Conservation (phyloP, 2,329 filamentous ascomycete genomes). For the Epichloe hybrida region DNA sequence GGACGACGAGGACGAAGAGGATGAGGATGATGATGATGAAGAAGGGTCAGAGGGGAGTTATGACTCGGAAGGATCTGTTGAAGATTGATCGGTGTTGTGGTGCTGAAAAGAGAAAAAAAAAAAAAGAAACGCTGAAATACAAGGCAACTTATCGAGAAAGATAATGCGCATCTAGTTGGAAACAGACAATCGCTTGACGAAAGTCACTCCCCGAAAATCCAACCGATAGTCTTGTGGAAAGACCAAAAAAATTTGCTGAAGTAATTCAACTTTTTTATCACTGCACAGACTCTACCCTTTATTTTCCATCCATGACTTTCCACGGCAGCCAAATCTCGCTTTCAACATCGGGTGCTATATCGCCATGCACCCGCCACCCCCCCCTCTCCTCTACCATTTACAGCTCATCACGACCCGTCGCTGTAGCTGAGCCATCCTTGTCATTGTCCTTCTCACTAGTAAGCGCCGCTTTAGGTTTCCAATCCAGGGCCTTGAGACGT, state of each 20-base stretch:
- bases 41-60: constrained; percentile 4
- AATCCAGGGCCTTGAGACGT: constrained; percentile 79
- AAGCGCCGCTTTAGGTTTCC: constrained; percentile 50
- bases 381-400: constrained; percentile 17
- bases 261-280: not conserved
- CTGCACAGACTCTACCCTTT: not conserved
- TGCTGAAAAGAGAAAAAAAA: not conserved
- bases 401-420: constrained; percentile 61
- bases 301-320: not conserved
- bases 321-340: not conserved
- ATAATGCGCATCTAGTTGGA: not conserved
- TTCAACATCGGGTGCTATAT: not conserved
- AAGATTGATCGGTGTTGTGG: not conserved
- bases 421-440: constrained; percentile 42
- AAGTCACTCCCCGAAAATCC: too few relatives aligned
- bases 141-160: not conserved
- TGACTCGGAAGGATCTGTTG: constrained; percentile 1
- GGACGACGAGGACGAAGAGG: constrained; percentile 34
- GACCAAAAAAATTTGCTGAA: too few relatives aligned
- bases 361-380: not conserved
- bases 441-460: constrained; percentile 27
- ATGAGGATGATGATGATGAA: constrained; percentile 3
- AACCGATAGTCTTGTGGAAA: too few relatives aligned
- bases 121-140: not conserved
- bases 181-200: too few relatives aligned